Conservation (phyloP, 768 basidiomycete species). For the Suillus spraguei region DNA sequence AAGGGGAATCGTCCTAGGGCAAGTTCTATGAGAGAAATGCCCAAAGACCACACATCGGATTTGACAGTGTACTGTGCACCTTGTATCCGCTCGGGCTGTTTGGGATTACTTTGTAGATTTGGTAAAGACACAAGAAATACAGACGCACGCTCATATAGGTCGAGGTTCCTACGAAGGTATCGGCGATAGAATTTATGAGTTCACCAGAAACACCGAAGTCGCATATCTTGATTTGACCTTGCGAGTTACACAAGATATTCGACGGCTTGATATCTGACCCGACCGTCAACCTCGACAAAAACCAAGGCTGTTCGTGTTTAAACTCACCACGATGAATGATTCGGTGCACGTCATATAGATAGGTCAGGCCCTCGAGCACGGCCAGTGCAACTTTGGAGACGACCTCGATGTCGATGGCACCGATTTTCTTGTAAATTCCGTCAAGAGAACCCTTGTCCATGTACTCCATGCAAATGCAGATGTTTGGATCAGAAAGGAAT, state of each 20-base stretch:
- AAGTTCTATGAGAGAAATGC: slow-evolving; percentile 95
- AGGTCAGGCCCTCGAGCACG: slow-evolving; percentile 93
- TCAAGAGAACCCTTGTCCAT: slow-evolving; percentile 95
- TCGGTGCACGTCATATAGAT: slow-evolving; percentile 95
- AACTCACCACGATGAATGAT: slow-evolving; percentile 97
- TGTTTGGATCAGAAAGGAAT: slow-evolving; percentile 95
- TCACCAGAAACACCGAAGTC: slow-evolving; percentile 99
- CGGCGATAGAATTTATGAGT: slow-evolving; percentile 97
- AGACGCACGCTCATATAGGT: slow-evolving; percentile 97
- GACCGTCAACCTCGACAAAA: slow-evolving; percentile 20
- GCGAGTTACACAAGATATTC: slow-evolving; percentile 93
- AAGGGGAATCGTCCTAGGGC: slow-evolving; percentile 98
- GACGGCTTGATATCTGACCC: slow-evolving; percentile 95
- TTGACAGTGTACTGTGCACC: slow-evolving; percentile 98
- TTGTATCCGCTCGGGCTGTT: slow-evolving; percentile 97
- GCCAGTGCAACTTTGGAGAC: slow-evolving; percentile 94
- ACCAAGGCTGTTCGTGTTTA: not conserved
- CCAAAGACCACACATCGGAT: slow-evolving; percentile 98
- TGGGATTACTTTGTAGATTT: slow-evolving; percentile 18
- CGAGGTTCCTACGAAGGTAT: slow-evolving; percentile 98
- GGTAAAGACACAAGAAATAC: slow-evolving; percentile 15
- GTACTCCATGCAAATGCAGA: slow-evolving; percentile 98
- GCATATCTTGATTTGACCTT: slow-evolving; percentile 97
- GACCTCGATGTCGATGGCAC: slow-evolving; percentile 89
- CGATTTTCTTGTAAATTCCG: slow-evolving; percentile 94